Base-by-base conservation (phyloP, 345 rosid species). In the Hirschfeldia incana region DNA sequence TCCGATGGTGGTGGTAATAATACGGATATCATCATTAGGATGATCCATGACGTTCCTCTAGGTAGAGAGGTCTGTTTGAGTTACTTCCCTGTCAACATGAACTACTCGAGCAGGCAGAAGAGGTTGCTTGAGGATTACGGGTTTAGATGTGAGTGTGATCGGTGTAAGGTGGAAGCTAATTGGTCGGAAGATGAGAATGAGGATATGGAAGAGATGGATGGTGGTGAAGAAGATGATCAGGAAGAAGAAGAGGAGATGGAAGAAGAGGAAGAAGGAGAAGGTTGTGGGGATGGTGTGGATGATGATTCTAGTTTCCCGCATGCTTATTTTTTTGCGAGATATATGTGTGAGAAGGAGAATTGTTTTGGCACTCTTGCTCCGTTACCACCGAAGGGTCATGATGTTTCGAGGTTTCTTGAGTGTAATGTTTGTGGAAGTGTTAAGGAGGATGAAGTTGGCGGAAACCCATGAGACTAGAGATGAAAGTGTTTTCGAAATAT, bases 11-110 rank as follows among this genome's bases (percentile, higher is more conserved):
- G 4, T 29, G 21, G 21, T 21, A 21, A 21, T 21, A 21, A 21
- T 21, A 21, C 21, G 21, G 95, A 94, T 74, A 84, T 94, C 21
- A 72, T 90, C 21, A 82, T 90, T 72, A 85, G 98, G 78, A 87
- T 94, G 89, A 84, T 94, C 30, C 98, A 94, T 68, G 97, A 92
- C 78, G 89, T 92, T 36, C 91, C 93, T 12, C 63, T 84, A 58
- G 97, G 95, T 7, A 91, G 97, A 80, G 94, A 94, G 89, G 86
- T 94, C 7, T 94, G 94, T 80, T 80, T 92, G 80, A 94, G 98
- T 67, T 94, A 91, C 79, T 94, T 94, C 75, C 97, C 98, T 5
- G 94, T 94, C n/a, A 91, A 94, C 83, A 71, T 76, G 78, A 82
- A 82, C 70, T 94, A 84, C 32, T 65, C 86, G 6, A 69, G 67